Conservation (phyloP, 192 early-diverging fungal species). For the Irineochytrium annulatum region DNA sequence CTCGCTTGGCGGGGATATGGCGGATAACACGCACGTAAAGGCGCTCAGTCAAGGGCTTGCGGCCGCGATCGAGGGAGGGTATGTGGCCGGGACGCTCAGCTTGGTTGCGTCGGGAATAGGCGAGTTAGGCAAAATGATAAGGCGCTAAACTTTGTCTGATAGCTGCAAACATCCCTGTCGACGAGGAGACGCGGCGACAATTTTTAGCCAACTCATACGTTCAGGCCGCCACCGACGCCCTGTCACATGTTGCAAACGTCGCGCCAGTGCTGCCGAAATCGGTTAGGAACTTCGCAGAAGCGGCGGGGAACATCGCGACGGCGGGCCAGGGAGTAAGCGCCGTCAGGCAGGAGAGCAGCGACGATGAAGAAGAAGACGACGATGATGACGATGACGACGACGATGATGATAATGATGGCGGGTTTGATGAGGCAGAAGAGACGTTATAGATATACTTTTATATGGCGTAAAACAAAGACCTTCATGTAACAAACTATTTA, state of each 20-base stretch:
- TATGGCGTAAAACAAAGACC: background rate
- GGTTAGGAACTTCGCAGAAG: conserved; percentile 23
- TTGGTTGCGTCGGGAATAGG: conserved; percentile 28
- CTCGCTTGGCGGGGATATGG: background rate
- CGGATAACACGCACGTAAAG: conserved; percentile 12
- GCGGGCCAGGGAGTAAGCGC: conserved; percentile 6
- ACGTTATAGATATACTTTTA: background rate
- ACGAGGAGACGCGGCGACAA: background rate
- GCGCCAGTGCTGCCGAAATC: conserved; percentile 24
- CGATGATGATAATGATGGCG: conserved; percentile 8
- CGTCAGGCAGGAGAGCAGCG: conserved; percentile 15
- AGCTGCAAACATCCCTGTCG: background rate
- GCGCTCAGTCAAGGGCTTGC: conserved; percentile 19
- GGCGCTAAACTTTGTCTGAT: background rate
- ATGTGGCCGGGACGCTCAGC: conserved; percentile 27
- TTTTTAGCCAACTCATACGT: conserved; percentile 17
- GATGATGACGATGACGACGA: conserved; percentile 23
- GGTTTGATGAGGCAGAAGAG: background rate
- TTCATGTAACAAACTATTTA: background rate
- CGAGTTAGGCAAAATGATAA: conserved; percentile 2
- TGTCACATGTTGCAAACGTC: conserved; percentile 25
- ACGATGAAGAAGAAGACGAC: conserved; percentile 17
- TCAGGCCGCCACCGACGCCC: conserved; percentile 20
- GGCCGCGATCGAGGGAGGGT: conserved; percentile 28
- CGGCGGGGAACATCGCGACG: conserved; percentile 19